Conservation (phyloP, 495 filamentous ascomycete genomes). For the Podospora conica region DNA sequence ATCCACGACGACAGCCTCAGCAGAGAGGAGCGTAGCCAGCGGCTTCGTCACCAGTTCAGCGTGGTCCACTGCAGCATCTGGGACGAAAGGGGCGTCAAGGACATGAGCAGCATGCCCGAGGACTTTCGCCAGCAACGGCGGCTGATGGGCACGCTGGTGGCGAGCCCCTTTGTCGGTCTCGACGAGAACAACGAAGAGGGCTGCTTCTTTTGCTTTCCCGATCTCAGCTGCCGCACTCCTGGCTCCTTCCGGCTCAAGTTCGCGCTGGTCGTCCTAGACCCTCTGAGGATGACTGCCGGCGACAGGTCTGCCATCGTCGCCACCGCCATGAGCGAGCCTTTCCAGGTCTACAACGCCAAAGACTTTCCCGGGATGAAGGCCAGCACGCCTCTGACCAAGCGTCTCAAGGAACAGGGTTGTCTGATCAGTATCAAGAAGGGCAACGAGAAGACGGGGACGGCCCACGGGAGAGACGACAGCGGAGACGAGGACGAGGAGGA, state of each 20-base stretch:
- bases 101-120: slow-evolving; percentile 54
- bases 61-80: slow-evolving; percentile 79
- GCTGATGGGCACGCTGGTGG: slow-evolving; percentile 72
- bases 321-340: slow-evolving; percentile 66
- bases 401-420: slow-evolving; percentile 67
- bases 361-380: slow-evolving; percentile 92
- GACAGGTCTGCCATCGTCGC: slow-evolving; percentile 57
- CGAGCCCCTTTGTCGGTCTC: slow-evolving; percentile 63
- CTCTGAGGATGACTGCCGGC: slow-evolving; percentile 39
- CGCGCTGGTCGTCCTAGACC: slow-evolving; percentile 74
- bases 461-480: slow-evolving; percentile 36
- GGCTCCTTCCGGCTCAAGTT: slow-evolving; percentile 80
- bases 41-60: slow-evolving; percentile 67
- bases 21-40: slow-evolving; percentile 47
- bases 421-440: slow-evolving; percentile 78
- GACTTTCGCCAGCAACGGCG: slow-evolving; percentile 58
- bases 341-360: slow-evolving; percentile 90
- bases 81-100: slow-evolving; percentile 53
- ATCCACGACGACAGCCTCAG: slow-evolving; percentile 57
- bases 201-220: slow-evolving; percentile 92
- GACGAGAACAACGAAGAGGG: slow-evolving; percentile 62
- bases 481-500: slow-evolving; percentile 42
- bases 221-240: slow-evolving; percentile 84
- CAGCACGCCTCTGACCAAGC: slow-evolving; percentile 61
- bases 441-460: slow-evolving; percentile 52